Evolutionary conservation across 768 basidiomycete species (phyloP).

Genomic region (Serendipita sp.): DNA sequence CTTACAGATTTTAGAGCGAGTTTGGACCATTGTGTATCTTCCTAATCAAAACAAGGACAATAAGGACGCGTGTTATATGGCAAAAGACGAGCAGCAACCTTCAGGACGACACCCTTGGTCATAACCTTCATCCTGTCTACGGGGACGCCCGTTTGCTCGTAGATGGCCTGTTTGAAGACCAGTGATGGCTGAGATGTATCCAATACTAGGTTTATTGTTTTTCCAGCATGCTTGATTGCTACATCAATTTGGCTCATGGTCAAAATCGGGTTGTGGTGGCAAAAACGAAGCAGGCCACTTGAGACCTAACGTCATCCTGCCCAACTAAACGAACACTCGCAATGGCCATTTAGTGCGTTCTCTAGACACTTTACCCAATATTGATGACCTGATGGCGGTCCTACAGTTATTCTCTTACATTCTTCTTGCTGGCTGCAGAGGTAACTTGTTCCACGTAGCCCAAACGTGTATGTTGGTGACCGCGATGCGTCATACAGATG

Average conservation of each 20-base stretch:
- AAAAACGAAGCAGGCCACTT: neutral
- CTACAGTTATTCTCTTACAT: conserved; percentile 62
- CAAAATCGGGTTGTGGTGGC: neutral
- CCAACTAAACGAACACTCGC: conserved; percentile 3
- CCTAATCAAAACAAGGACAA: conserved; percentile 29
- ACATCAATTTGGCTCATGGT: conserved; percentile 30
- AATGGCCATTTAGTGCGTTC: conserved; percentile 35
- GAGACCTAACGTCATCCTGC: conserved; percentile 6
- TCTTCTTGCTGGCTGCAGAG: conserved; percentile 64
- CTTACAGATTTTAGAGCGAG: conserved; percentile 65
- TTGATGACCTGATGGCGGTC: neutral
- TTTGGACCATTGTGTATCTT: conserved; percentile 75
- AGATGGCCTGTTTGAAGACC: conserved; percentile 71
- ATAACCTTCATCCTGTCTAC: conserved; percentile 92
- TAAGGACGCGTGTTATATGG: neutral
- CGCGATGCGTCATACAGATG: neutral
- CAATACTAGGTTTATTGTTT: conserved; percentile 50
- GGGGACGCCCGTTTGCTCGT: conserved; percentile 70
- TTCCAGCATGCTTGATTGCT: conserved; percentile 81
- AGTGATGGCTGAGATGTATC: conserved; percentile 52
- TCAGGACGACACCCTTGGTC: conserved; percentile 81
- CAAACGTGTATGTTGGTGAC: conserved; percentile 16
- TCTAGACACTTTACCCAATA: neutral
- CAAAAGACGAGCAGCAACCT: conserved; percentile 29
- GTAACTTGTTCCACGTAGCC: conserved; percentile 18